Evolutionary conservation across 148 eudicot species (phyloP).

Genomic region (Rhododendron ferrugineum): DNA sequence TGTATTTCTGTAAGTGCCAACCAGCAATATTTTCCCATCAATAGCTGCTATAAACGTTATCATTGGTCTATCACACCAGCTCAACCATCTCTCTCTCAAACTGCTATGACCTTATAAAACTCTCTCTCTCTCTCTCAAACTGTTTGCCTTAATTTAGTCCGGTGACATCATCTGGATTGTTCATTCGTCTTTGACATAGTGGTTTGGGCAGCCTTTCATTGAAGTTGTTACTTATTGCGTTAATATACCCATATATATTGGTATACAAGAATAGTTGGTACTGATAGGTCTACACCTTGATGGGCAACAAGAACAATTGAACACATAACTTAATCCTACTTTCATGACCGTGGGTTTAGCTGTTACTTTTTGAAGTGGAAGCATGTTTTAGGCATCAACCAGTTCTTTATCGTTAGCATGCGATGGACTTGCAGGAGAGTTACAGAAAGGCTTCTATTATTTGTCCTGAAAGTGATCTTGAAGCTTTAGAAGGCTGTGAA

Average conservation of each 20-base stretch:
- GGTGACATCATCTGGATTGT: not conserved
- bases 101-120: too few species aligned
- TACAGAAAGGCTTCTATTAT: constrained; percentile 70
- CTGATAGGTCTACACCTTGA: not conserved
- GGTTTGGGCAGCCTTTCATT: not conserved
- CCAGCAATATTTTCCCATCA: not conserved
- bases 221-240: not conserved
- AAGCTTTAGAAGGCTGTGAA: constrained; percentile 64
- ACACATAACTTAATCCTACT: not conserved
- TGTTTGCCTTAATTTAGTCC: not conserved
- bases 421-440: constrained; percentile 45
- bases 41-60: not conserved
- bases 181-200: not conserved
- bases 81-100: not conserved
- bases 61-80: not conserved
- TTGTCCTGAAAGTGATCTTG: constrained; percentile 77
- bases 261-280: not conserved
- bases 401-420: not conserved
- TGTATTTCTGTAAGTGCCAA: constrained; percentile 1
- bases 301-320: not conserved
- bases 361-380: not conserved
- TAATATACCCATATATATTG: not conserved
- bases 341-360: not conserved
- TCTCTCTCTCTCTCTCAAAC: not conserved
- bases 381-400: not conserved